Conservation (phyloP, 345 rosid species). For the Barbarea vulgaris region DNA sequence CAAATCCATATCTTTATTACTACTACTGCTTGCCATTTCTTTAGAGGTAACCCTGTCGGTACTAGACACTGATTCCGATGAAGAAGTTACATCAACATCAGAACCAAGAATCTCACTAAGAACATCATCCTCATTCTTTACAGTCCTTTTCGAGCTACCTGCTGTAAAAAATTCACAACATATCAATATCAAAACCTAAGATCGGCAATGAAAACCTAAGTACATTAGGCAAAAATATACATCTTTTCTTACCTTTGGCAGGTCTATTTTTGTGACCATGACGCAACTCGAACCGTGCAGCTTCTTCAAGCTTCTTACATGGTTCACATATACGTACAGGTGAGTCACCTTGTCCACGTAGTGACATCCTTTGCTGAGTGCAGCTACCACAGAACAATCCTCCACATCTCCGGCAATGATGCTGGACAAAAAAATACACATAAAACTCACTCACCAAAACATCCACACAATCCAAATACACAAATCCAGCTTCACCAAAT, state of each 20-base stretch:
- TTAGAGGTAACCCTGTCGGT: slow-evolving; percentile 36
- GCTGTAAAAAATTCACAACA: slow-evolving; percentile 23
- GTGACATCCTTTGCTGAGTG: slow-evolving; percentile 71
- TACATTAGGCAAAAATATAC: not conserved
- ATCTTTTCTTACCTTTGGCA: slow-evolving; percentile 51
- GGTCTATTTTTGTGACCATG: slow-evolving; percentile 62
- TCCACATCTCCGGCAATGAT: slow-evolving; percentile 97
- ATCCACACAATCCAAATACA: too few relatives aligned
- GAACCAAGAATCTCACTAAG: slow-evolving; percentile 68
- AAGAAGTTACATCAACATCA: slow-evolving; percentile 60
- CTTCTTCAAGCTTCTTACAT: slow-evolving; percentile 87
- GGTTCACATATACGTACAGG: slow-evolving; percentile 94
- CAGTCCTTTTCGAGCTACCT: slow-evolving; percentile 54
- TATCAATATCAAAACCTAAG: not conserved
- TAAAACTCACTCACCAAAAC: slow-evolving; percentile 6
- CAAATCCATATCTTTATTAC: slow-evolving; percentile 33
- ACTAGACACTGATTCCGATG: slow-evolving; percentile 43
- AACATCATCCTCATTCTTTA: slow-evolving; percentile 66
- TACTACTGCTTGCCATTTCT: slow-evolving; percentile 50
- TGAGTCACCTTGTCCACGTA: slow-evolving; percentile 92
- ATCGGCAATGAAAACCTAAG: not conserved
- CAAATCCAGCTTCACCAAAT: slow-evolving; percentile 26
- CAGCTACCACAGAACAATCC: slow-evolving; percentile 83
- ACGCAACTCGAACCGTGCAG: slow-evolving; percentile 85
- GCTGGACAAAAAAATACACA: slow-evolving; percentile 52